These are phyloP conservation scores for Cercophora samala DNA, from an alignment of 495 filamentous ascomycete genomes.

Conservation along the genomic window DNA sequence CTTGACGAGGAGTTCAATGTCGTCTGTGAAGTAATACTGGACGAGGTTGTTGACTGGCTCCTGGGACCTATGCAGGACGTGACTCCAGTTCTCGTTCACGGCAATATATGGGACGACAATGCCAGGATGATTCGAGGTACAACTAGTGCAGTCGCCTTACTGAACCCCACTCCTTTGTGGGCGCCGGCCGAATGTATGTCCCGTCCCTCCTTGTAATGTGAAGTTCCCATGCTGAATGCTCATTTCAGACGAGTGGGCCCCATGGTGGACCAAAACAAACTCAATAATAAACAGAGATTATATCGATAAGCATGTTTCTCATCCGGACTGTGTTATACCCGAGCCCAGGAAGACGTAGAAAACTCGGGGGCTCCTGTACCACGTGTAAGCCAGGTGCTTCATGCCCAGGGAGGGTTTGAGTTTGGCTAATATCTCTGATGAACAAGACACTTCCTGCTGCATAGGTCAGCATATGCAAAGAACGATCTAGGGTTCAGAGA, in stretches of 20 bases:
- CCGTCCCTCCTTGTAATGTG: neutral
- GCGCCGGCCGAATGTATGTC: constrained; percentile 6
- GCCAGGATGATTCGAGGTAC: constrained; percentile 12
- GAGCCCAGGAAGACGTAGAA: neutral
- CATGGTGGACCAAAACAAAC: neutral
- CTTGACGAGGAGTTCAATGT: constrained; percentile 17
- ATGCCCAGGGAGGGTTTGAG: neutral
- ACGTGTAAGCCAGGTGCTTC: neutral
- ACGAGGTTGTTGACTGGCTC: constrained; percentile 41
- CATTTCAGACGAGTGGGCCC: constrained; percentile 12
- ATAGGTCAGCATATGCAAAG: neutral
- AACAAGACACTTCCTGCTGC: neutral
- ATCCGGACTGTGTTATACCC: neutral
- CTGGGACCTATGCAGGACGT: constrained; percentile 31
- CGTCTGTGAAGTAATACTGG: constrained; percentile 25
- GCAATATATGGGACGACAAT: constrained; percentile 51
- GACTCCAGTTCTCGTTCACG: constrained; percentile 46
- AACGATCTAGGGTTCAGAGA: neutral
- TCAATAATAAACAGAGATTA: neutral
- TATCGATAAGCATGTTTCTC: neutral
- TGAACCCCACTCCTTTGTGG: constrained; percentile 14
- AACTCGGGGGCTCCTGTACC: neutral
- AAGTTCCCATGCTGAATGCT: neutral
- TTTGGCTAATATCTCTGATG: neutral
- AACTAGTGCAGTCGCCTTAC: constrained; percentile 22